Evolutionary conservation across 768 basidiomycete species (phyloP).

Genomic region (Cantharellus anzutake): DNA sequence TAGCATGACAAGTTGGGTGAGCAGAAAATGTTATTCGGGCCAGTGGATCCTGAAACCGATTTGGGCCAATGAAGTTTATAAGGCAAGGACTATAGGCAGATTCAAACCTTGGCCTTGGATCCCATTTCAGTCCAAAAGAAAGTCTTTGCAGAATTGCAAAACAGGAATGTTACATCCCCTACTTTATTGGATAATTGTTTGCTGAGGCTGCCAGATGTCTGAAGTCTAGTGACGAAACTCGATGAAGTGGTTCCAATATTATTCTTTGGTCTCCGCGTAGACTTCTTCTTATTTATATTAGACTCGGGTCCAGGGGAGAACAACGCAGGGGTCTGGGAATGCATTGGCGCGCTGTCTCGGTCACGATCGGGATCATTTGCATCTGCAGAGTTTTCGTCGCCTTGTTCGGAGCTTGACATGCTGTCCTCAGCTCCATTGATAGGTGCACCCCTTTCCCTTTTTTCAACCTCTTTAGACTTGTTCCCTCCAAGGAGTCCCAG

Average conservation of each 20-base stretch:
- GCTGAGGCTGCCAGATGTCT: slow-evolving; percentile 57
- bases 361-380: slow-evolving; percentile 6
- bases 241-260: slow-evolving; percentile 83
- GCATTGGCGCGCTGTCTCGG: not conserved
- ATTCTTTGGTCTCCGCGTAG: slow-evolving; percentile 58
- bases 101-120: slow-evolving; percentile 58
- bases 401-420: slow-evolving; percentile 70
- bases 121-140: slow-evolving; percentile 78
- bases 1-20: slow-evolving; percentile 79
- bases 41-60: slow-evolving; percentile 53
- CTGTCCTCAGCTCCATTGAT: slow-evolving; percentile 35
- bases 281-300: slow-evolving; percentile 40
- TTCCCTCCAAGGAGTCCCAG: slow-evolving; percentile 39
- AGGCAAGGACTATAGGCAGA: not conserved
- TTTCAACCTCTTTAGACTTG: slow-evolving; percentile 20
- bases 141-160: slow-evolving; percentile 73
- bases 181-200: slow-evolving; percentile 56
- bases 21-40: slow-evolving; percentile 70
- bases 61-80: not conserved
- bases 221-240: slow-evolving; percentile 76
- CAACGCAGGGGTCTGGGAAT: slow-evolving; percentile 26
- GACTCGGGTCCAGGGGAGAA: slow-evolving; percentile 35
- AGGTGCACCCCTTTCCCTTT: slow-evolving; percentile 18
- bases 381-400: slow-evolving; percentile 17
- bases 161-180: slow-evolving; percentile 71